phyloP scores from a whole-genome alignment of 2,329 filamentous ascomycete genomes.

The Fusarium agapanthi region DNA sequence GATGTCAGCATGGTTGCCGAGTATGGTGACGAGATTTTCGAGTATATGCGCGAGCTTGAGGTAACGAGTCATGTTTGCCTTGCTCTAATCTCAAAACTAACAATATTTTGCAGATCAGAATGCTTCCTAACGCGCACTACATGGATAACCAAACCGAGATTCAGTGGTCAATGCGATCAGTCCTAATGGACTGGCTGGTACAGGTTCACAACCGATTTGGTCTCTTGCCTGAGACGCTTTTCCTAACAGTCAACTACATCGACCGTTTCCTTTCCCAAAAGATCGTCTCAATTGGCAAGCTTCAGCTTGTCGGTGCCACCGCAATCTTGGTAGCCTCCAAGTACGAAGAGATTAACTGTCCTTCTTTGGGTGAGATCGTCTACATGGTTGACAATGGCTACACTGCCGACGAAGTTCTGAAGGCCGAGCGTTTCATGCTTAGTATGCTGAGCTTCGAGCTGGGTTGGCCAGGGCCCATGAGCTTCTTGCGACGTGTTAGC shows the following conservation, averaged over 20 bases:
- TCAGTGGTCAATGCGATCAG: slow-evolving; percentile 97
- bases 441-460: slow-evolving; percentile 96
- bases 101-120: slow-evolving; percentile 64
- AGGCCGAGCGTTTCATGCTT: slow-evolving; percentile 98
- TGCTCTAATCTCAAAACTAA: slow-evolving; percentile 34
- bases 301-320: slow-evolving; percentile 95
- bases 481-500: slow-evolving; percentile 94
- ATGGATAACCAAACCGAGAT: slow-evolving; percentile 99
- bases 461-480: slow-evolving; percentile 99
- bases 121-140: slow-evolving; percentile 90
- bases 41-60: slow-evolving; percentile 90
- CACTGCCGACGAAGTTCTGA: slow-evolving; percentile 88
- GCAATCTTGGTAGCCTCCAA: slow-evolving; percentile 96
- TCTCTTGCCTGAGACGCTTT: slow-evolving; percentile 92
- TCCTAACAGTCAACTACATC: slow-evolving; percentile 95
- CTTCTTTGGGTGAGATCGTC: slow-evolving; percentile 92
- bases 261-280: slow-evolving; percentile 96
- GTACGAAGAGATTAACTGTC: slow-evolving; percentile 99
- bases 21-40: slow-evolving; percentile 95
- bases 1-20: slow-evolving; percentile 98
- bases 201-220: slow-evolving; percentile 94
- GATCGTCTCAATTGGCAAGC: slow-evolving; percentile 91
- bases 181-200: slow-evolving; percentile 97
- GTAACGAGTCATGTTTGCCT: slow-evolving; percentile 55
- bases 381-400: slow-evolving; percentile 98